Percentiles rank a stretch among this genome's conserved stretches.
phyloP scores from a whole-genome alignment of 495 filamentous ascomycete genomes.

The Penicillium flavigenum region DNA sequence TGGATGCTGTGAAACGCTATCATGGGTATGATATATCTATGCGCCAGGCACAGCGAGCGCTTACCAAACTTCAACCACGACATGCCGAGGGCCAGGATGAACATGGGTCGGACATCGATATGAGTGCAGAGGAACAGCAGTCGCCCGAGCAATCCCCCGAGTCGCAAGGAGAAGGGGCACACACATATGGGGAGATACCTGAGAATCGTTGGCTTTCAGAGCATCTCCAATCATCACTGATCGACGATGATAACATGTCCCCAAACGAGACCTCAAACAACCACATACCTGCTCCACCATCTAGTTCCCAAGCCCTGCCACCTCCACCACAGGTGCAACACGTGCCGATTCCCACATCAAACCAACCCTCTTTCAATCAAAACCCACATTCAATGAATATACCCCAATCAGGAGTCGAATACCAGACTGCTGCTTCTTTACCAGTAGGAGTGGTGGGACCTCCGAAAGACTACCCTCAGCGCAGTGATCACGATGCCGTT shows the following conservation, averaged over 20 bases:
- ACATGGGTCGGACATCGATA: slow-evolving; percentile 18
- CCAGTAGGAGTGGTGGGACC: slow-evolving; percentile 22
- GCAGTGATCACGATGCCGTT: slow-evolving; percentile 27
- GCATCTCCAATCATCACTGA: slow-evolving; percentile 27
- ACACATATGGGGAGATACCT: slow-evolving; percentile 30
- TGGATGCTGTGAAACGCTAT: slow-evolving; percentile 47
- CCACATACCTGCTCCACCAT: slow-evolving; percentile 21
- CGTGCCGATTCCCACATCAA: slow-evolving; percentile 24
- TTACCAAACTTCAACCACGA: slow-evolving; percentile 42
- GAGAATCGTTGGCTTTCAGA: slow-evolving; percentile 42
- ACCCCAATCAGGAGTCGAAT: slow-evolving; percentile 27
- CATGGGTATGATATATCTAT: slow-evolving; percentile 50
- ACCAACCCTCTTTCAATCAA: slow-evolving; percentile 22
- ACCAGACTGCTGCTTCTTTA: slow-evolving; percentile 22
- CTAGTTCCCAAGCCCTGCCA: slow-evolving; percentile 30
- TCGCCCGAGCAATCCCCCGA: slow-evolving; percentile 27
- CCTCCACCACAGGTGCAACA: slow-evolving; percentile 23
- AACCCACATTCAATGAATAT: slow-evolving; percentile 23
- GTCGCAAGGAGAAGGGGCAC: slow-evolving; percentile 21
- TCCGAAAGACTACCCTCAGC: slow-evolving; percentile 31
- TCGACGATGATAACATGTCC: slow-evolving; percentile 32
- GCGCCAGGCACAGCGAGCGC: slow-evolving; percentile 47
- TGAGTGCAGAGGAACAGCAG: slow-evolving; percentile 24
- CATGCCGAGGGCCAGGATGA: slow-evolving; percentile 29
- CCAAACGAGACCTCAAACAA: slow-evolving; percentile 27